Percentiles rank a stretch among this genome's conserved stretches.
Evolutionary conservation across 1,284 basidiomycete genomes (phyloP).

Genomic region (Amylostereum areolatum): DNA sequence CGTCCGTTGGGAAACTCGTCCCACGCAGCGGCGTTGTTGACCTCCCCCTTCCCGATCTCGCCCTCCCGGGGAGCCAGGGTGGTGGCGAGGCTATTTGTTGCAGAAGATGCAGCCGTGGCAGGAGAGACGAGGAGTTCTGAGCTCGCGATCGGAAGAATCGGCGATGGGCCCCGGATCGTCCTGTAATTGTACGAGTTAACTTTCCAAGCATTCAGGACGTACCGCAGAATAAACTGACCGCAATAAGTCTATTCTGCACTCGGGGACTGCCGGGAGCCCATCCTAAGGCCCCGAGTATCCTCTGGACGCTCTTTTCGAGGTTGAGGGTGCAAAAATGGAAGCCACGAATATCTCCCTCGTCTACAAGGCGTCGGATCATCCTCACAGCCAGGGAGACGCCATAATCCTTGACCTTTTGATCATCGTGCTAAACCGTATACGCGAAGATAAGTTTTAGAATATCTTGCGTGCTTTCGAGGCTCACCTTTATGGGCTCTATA

Average conservation of each 20-base stretch:
- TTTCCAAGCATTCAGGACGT: background rate
- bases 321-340: slow-evolving; percentile 98
- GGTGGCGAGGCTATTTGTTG: slow-evolving; percentile 42
- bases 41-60: slow-evolving; percentile 65
- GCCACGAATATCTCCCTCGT: slow-evolving; percentile 64
- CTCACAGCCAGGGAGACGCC: slow-evolving; percentile 76
- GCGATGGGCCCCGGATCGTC: slow-evolving; percentile 7
- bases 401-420: slow-evolving; percentile 87
- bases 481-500: slow-evolving; percentile 75
- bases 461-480: slow-evolving; percentile 19
- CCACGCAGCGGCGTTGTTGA: slow-evolving; percentile 79
- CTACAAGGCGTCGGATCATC: slow-evolving; percentile 60
- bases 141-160: slow-evolving; percentile 12
- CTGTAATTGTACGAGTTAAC: background rate
- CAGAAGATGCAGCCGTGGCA: slow-evolving; percentile 50
- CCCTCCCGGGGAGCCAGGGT: slow-evolving; percentile 30
- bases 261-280: slow-evolving; percentile 49
- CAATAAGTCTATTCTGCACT: slow-evolving; percentile 64
- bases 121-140: slow-evolving; percentile 53
- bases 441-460: too few relatives aligned
- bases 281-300: slow-evolving; percentile 76
- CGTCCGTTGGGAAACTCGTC: slow-evolving; percentile 99
- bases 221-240: slow-evolving; percentile 34
- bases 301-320: slow-evolving; percentile 91
- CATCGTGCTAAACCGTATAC: slow-evolving; percentile 62